Base-by-base conservation (phyloP, 257 asterid genomes). In the Nicotiana obtusifolia region DNA sequence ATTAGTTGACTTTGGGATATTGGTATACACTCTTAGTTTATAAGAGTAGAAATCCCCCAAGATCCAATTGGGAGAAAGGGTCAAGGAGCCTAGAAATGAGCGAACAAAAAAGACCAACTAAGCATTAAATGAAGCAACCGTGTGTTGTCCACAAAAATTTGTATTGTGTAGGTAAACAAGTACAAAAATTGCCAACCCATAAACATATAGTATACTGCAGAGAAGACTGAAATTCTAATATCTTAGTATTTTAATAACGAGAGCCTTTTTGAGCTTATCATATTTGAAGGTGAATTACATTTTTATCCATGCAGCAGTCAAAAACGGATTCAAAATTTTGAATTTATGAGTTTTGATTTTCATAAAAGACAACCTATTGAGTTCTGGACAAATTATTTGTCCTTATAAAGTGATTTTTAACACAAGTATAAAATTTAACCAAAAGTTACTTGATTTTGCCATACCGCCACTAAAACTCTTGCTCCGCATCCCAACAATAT, bases 21-120 rank as follows among this genome's bases (percentile, higher is more conserved):
- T 75, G 15, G 10, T 47, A 49, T 47, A 75, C 24, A 75, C 62
- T 75, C 9, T 3, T 47, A 73, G 16, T 49, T 49, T 24, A 15
- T 24, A 24, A 49, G 13, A 31, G 15, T 64, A 7, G 76, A 11
- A 47, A 83, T 68, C 67, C 24, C 52, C 53, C 59, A 49, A 49
- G 22, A 33, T 80, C 54, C 47, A 9, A 20, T 76, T 64, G 30
- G 84, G 30, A 31, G 49, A 54, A 71, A 59, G 81, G 47, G 30
- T 67, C 10, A 26, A 52, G 59, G 59, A 66, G 65, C 80, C 85
- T 84, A 81, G 77, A 85, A 87, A 77, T 77, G 76, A 80, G 67
- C 71, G 69, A 81, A 69, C 75, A 37, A 56, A 24, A 69, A 9
- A 62, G 9, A 37, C n/a, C n/a, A 56, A 68, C 71, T 77, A 54